These are phyloP conservation scores for Rhizoclosmatium globosum DNA, from an alignment of 192 early-diverging fungal species.

Conservation along the genomic window DNA sequence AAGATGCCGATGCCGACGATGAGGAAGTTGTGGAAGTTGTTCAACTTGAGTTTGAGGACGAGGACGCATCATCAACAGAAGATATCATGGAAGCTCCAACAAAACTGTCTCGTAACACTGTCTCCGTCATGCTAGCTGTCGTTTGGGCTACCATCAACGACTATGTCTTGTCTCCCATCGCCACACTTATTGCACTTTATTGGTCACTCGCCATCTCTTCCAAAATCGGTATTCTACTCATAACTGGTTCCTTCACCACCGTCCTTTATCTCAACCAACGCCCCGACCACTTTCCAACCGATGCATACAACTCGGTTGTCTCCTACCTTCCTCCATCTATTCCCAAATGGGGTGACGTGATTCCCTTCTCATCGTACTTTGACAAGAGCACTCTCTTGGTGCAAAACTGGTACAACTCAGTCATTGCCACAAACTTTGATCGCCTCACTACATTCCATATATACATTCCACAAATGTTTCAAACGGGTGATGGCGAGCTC, in stretches of 20 bases:
- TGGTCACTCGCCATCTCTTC: background rate
- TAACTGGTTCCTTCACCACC: background rate
- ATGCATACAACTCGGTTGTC: background rate
- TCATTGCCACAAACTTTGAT: slow-evolving; percentile 3
- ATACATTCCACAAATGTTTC: slow-evolving; percentile 1
- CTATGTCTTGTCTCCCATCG: slow-evolving; percentile 2
- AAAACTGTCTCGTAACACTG: background rate
- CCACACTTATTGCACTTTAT: background rate
- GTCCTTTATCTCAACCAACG: slow-evolving; percentile 6
- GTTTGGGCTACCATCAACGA: background rate
- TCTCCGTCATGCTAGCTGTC: background rate
- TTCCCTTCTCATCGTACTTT: background rate
- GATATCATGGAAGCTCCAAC: slow-evolving; percentile 2
- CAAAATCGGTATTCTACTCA: background rate
- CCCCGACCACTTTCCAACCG: background rate
- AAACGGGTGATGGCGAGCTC: slow-evolving; percentile 1
- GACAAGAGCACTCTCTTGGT: background rate
- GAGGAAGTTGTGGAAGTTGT: slow-evolving; percentile 17
- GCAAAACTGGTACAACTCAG: slow-evolving; percentile 19
- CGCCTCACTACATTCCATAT: background rate
- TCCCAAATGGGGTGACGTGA: slow-evolving; percentile 13
- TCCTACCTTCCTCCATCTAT: background rate
- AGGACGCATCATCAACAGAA: background rate
- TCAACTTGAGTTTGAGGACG: slow-evolving; percentile 21
- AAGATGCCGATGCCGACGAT: slow-evolving; percentile 6